Evolutionary conservation across 2,329 filamentous ascomycete species (phyloP).

Genomic region (Alternaria postmessia): DNA sequence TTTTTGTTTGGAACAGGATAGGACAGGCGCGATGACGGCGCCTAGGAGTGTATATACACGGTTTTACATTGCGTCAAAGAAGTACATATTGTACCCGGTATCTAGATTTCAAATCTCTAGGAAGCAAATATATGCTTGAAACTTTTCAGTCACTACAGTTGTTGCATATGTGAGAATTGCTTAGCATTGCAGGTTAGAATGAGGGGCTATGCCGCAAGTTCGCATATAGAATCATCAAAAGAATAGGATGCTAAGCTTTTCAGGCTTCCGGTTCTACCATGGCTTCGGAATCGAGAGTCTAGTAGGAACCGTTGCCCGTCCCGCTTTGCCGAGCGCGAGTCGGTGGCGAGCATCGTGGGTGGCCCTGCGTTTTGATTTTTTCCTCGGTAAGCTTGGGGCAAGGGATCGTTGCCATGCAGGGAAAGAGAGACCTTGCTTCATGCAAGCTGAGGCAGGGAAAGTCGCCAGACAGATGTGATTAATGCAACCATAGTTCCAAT

Average conservation of each 20-base stretch:
- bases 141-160: neutral
- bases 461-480: neutral
- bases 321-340: neutral
- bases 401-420: neutral
- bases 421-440: neutral
- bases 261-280: neutral
- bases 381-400: neutral
- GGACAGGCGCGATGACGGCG: neutral
- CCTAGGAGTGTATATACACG: conserved; percentile 5
- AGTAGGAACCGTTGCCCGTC: neutral
- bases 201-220: neutral
- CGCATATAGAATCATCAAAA: neutral
- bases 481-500: neutral
- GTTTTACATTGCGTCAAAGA: neutral
- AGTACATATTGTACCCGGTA: neutral
- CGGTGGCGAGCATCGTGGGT: conserved; percentile 1
- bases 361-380: neutral
- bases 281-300: neutral
- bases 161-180: neutral
- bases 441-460: neutral
- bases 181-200: neutral
- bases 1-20: neutral
- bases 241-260: neutral
- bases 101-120: neutral
- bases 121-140: neutral